Evolutionary conservation across 768 basidiomycete species (phyloP), one percentile per base, ranked within the genome.

Genomic region (Mycena amicta): DNA sequence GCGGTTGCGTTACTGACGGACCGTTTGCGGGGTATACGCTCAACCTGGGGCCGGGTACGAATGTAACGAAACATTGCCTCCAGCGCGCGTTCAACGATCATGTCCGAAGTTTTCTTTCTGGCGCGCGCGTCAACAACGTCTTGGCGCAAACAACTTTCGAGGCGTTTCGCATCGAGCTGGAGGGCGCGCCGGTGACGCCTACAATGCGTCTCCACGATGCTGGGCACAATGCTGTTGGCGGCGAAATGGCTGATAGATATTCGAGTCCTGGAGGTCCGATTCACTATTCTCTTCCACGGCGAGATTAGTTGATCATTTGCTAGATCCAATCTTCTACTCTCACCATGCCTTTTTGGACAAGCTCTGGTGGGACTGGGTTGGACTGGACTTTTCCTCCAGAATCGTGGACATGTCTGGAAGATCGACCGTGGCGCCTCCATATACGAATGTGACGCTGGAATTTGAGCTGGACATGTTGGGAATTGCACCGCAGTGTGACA

Each of bases 291-390:
- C 11, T 20, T 5, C 29, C 37, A 29, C 25, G 25, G 37, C 16
- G 25, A n/a, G n/a, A 33, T 50, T 15, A 15, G 27, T 31, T 23
- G 23, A 39, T 50, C 46, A 8, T 8, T 46, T n/a, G n/a, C 12
- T 23, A 77, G 75, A 77, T 50, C 75, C 76, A 3, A 37, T 79
- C 8, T 77, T 77, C 65, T 76, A 73, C 62, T 62, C 77, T 20
- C 76, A 77, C 56, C 75, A 77, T 53, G 70, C 72, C 13, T 76
- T 75, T 52, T 52, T 79, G 13, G 75, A 77, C 51, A 69, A 75
- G n/a, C 66, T 79, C 2, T 77, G 76, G 76, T 75, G 74, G 75
- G 43, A 63, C 6, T 79, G 77, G 77, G 74, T 75, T 43, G 57
- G 60, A 26, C 54, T 65, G 41, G 61, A 72, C 27, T 55, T 61